Conservation (phyloP, 129 eudicot species). For the sunflower (Helianthus annuus) region DNA sequence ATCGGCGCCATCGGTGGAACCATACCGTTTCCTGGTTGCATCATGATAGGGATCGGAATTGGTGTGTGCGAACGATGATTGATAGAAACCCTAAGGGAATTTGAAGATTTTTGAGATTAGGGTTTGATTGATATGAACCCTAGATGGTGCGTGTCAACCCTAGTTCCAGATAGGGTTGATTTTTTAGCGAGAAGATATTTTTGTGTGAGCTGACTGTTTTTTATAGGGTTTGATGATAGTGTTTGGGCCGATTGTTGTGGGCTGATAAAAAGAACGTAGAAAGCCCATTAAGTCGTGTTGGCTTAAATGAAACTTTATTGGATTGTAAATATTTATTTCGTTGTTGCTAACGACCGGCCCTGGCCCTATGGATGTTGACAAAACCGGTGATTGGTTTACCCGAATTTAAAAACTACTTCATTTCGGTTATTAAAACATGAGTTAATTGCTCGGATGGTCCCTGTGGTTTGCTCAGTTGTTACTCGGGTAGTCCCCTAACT, state of each 20-base stretch:
- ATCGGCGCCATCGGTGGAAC: slow-evolving; percentile 52
- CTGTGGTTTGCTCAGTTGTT: no score
- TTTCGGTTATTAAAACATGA: no score
- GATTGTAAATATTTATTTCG: neutral
- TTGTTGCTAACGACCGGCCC: no score
- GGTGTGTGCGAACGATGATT: neutral
- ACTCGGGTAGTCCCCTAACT: no score
- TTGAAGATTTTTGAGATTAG: neutral
- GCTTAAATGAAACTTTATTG: no score
- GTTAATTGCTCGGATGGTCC: no score
- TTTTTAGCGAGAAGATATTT: slow-evolving; percentile 26
- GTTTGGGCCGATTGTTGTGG: slow-evolving; percentile 19
- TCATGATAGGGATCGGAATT: slow-evolving; percentile 37
- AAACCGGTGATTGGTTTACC: no score
- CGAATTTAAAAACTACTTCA: no score
- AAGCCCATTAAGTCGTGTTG: neutral
- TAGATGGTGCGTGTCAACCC: slow-evolving; percentile 27
- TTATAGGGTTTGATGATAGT: neutral
- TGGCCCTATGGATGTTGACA: no score
- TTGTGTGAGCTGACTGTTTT: neutral
- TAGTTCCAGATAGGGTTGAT: slow-evolving; percentile 38
- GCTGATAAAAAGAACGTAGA: neutral
- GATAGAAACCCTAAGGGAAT: slow-evolving; percentile 17
- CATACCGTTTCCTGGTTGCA: slow-evolving; percentile 69
- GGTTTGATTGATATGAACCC: slow-evolving; percentile 38